Evolutionary conservation across 371 early-diverging fungal species (phyloP), one percentile per base, ranked within the genome.

Genomic region (Mortierella sp.): DNA sequence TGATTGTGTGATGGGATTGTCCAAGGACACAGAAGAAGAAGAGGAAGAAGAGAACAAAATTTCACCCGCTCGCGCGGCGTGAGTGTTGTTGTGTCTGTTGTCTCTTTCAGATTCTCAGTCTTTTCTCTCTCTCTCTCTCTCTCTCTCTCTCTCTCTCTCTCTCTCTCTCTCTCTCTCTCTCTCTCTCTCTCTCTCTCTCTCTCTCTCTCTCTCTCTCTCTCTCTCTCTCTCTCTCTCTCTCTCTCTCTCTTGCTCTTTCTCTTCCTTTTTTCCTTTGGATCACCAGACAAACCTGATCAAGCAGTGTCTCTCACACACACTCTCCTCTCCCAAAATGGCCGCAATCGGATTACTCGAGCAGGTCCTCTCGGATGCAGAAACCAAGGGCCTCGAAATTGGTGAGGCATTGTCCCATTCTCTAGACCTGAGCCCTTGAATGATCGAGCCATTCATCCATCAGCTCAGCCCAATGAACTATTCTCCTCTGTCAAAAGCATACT

Each of bases 281-380:
- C n/a, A n/a, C n/a, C n/a, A n/a, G n/a, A n/a, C n/a, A n/a, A n/a
- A n/a, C n/a, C n/a, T n/a, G n/a, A n/a, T 50, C 11, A 44, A 50
- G 21, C 29, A n/a, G 23, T n/a, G n/a, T n/a, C n/a, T 57, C n/a
- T n/a, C 28, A 11, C 25, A 7, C 48, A 18, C 45, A 50, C 45
- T 45, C 64, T 19, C 61, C 63, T 52, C 47, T 28, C 12, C 4
- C 47, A 29, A 47, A 37, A 37, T 37, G 37, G 37, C 37, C 3
- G 37, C 37, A 37, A 37, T 3, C 37, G 37, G 37, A 37, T 37
- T 9, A 62, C 65, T 77, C 16, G 68, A 68, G 15, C 79, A 77
- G 29, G 79, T 77, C 30, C 62, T 77, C 29, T 66, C 79, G 45
- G 79, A 77, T 23, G 69, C 57, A 26, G 79, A 77, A 62, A 57